Conservation (phyloP, 108 stramenopile species). For the Skeletonema grethae region DNA sequence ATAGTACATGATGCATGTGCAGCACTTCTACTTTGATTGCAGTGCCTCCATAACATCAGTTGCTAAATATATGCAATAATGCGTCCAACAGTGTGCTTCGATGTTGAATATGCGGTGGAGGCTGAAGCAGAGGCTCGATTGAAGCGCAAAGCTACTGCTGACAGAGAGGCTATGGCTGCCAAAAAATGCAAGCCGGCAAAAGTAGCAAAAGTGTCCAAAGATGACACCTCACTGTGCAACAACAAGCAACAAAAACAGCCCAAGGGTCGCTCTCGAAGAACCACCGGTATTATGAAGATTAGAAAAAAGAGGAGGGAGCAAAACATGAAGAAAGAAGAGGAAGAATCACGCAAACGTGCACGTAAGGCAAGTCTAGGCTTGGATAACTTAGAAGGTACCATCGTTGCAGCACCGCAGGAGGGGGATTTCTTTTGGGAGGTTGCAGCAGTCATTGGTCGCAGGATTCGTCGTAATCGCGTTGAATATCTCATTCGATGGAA, state of each 20-base stretch:
- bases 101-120: conserved; percentile 33
- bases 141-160: conserved; percentile 25
- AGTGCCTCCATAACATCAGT: neutral
- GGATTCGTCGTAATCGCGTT: conserved; percentile 35
- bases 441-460: conserved; percentile 37
- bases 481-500: conserved; percentile 72
- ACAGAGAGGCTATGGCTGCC: conserved; percentile 4
- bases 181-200: conserved; percentile 10
- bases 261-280: conserved; percentile 2
- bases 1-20: neutral
- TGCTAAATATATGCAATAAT: neutral
- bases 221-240: neutral
- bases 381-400: conserved; percentile 17
- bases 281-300: conserved; percentile 31
- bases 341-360: conserved; percentile 21
- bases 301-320: conserved; percentile 31
- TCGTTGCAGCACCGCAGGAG: conserved; percentile 17
- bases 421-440: conserved; percentile 51
- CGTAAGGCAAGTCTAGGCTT: conserved; percentile 6
- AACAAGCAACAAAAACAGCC: neutral
- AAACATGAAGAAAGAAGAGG: conserved; percentile 3
- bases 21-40: too few species aligned
- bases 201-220: neutral
- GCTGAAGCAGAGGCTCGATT: conserved; percentile 25
- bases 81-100: conserved; percentile 36